Conservation (phyloP, 164 flowering plant species). For the Tinospora cordifolia region DNA sequence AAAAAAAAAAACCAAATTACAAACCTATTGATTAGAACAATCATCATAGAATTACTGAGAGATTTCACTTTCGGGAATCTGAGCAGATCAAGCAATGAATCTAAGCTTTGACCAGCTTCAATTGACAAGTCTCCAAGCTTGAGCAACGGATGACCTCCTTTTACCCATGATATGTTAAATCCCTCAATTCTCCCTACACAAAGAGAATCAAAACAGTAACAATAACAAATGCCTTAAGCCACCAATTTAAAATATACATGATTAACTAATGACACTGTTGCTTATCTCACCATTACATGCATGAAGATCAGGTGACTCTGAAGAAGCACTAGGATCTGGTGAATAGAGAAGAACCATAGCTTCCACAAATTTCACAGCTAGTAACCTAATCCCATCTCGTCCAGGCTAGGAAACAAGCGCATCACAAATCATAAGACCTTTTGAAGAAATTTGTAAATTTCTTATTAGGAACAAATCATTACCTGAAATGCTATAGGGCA, state of each 20-base stretch:
- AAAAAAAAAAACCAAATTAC: slow-evolving; percentile 3
- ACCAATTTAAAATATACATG: not conserved
- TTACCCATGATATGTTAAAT: slow-evolving; percentile 81
- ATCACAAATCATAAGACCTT: slow-evolving; percentile 19
- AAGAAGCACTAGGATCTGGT: slow-evolving; percentile 76
- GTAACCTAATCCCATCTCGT: slow-evolving; percentile 59
- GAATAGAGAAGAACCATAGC: slow-evolving; percentile 74
- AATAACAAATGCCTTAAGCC: not conserved
- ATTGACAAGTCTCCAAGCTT: slow-evolving; percentile 67
- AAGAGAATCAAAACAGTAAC: not conserved
- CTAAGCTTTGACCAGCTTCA: slow-evolving; percentile 83
- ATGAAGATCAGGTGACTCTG: slow-evolving; percentile 50
- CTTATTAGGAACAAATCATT: slow-evolving; percentile 6
- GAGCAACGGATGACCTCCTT: slow-evolving; percentile 83
- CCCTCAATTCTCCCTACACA: slow-evolving; percentile 41
- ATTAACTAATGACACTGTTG: not conserved
- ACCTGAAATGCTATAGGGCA: slow-evolving; percentile 82
- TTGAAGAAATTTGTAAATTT: not conserved
- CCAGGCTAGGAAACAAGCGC: slow-evolving; percentile 40
- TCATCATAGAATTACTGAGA: slow-evolving; percentile 46
- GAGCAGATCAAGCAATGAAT: slow-evolving; percentile 80
- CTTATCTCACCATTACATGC: slow-evolving; percentile 43
- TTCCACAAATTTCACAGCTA: slow-evolving; percentile 80
- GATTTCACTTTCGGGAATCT: slow-evolving; percentile 66
- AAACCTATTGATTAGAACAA: slow-evolving; percentile 81